These are phyloP conservation scores for Neurospora sp. DNA, from an alignment of 495 filamentous ascomycete genomes.

Conservation along the genomic window DNA sequence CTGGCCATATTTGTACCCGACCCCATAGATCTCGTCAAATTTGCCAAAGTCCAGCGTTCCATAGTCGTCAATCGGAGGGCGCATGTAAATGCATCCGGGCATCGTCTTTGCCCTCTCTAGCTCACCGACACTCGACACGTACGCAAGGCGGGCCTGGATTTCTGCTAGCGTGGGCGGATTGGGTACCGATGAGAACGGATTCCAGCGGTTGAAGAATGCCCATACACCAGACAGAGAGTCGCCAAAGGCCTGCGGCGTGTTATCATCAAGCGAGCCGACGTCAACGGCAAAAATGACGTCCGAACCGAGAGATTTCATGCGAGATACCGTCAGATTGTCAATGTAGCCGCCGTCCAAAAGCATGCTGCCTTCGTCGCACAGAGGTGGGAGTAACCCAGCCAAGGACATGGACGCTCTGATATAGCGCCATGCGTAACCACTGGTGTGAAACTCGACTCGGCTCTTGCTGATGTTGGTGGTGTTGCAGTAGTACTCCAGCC, in stretches of 20 bases:
- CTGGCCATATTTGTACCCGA: constrained; percentile 80
- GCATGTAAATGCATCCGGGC: constrained; percentile 86
- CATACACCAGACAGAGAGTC: constrained; percentile 93
- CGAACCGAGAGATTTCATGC: constrained; percentile 91
- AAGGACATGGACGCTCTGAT: constrained; percentile 93
- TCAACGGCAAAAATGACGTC: constrained; percentile 94
- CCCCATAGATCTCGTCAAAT: constrained; percentile 90
- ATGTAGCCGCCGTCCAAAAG: constrained; percentile 93
- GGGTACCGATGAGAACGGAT: constrained; percentile 74
- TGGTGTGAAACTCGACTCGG: constrained; percentile 81
- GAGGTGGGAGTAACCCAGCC: constrained; percentile 80
- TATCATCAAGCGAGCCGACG: constrained; percentile 83
- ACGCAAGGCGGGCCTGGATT: constrained; percentile 89
- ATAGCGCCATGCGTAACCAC: constrained; percentile 94
- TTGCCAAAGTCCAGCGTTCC: constrained; percentile 93
- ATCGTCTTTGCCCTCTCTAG: constrained; percentile 84
- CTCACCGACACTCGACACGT: constrained; percentile 87
- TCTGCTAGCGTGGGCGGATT: constrained; percentile 94
- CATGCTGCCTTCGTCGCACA: constrained; percentile 96
- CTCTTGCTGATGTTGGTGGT: constrained; percentile 94
- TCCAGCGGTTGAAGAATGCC: constrained; percentile 92
- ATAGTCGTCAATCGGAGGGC: constrained; percentile 86
- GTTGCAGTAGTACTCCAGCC: constrained; percentile 98
- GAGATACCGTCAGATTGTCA: constrained; percentile 91
- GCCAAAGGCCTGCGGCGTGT: constrained; percentile 80